A percentile compares a stretch with the other conserved stretches of the same genome.
Conservation (phyloP, 768 basidiomycete genomes). For the Rhizopogon sp. region DNA sequence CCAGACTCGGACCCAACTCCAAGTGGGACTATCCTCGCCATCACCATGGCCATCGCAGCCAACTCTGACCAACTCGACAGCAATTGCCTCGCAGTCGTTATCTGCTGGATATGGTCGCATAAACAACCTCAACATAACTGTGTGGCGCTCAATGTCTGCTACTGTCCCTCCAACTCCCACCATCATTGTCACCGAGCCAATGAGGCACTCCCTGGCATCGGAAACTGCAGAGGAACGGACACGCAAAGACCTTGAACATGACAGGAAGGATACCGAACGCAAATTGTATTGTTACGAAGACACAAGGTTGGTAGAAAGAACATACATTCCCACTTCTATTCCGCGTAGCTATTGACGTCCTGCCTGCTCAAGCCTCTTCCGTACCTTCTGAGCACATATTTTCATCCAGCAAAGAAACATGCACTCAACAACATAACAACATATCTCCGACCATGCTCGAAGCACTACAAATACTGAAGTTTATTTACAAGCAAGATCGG, state of each 20-base stretch:
- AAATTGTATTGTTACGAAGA: not conserved
- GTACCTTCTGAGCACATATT: conserved; percentile 18
- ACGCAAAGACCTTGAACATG: not conserved
- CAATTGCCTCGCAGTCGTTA: not conserved
- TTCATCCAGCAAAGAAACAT: too few species aligned
- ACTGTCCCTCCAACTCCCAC: not conserved
- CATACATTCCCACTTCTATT: not conserved
- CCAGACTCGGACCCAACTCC: too few species aligned
- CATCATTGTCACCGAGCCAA: not conserved
- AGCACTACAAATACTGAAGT: too few species aligned
- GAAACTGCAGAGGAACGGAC: not conserved
- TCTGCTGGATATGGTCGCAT: not conserved
- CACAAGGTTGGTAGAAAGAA: not conserved
- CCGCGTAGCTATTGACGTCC: conserved; percentile 12
- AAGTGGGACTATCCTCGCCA: too few species aligned
- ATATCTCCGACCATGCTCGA: too few species aligned
- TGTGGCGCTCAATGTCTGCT: not conserved
- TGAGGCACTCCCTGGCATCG: not conserved
- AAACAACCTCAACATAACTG: not conserved
- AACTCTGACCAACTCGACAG: not conserved
- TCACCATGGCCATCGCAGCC: too few species aligned
- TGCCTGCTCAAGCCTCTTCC: conserved; percentile 18
- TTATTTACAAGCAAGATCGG: too few species aligned
- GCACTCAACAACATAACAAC: too few species aligned
- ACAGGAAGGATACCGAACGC: not conserved